Evolutionary conservation across 2,329 filamentous ascomycete species (phyloP), one percentile per base, ranked within the genome.

Genomic region (Talaromyces sp.): DNA sequence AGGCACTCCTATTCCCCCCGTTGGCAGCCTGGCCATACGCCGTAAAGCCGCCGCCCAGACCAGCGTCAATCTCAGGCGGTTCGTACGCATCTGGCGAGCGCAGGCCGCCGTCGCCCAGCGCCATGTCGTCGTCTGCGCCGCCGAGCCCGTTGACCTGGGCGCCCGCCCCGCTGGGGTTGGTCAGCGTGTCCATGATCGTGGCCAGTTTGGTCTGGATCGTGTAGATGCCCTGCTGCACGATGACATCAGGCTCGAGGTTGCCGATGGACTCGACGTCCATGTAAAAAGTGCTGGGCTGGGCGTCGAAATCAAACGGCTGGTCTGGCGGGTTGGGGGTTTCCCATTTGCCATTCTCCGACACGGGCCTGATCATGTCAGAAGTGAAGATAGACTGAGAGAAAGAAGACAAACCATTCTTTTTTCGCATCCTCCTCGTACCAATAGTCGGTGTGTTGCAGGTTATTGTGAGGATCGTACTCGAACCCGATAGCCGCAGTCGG

Each of bases 381-480:
- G 55, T 15, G 27, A 33, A 19, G 51, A 8, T 32, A 33, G 55
- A 15, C 39, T 54, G 58, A 15, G n/a, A 47, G 3, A 25, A 25
- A 4, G 6, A 25, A 13, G 64, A 77, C 76, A 11, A 75, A 96
- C 93, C 93, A 97, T 82, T 97, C 93, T 70, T 87, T 84, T 62
- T 85, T 83, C 1, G 91, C 78, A 76, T 96, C 90, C 68, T 88
- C 85, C 81, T 99, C 95, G 74, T 92, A 97, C 95, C 95, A 99
- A 76, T 96, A 86, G 71, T 96, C 91, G 60, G 95, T 83, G 77
- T 99, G 95, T 67, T 88, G 86, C 66, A 99, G 81, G 79, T 96
- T 97, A 80, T 99, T 99, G 76, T 96, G 90, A 63, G 95, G 95
- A 74, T 99, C 95, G 76, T 99, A 99, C 77, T 99, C 95, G 73